Evolutionary conservation across 495 filamentous ascomycete species (phyloP).

Genomic region (Jackrogersella multiformis): DNA sequence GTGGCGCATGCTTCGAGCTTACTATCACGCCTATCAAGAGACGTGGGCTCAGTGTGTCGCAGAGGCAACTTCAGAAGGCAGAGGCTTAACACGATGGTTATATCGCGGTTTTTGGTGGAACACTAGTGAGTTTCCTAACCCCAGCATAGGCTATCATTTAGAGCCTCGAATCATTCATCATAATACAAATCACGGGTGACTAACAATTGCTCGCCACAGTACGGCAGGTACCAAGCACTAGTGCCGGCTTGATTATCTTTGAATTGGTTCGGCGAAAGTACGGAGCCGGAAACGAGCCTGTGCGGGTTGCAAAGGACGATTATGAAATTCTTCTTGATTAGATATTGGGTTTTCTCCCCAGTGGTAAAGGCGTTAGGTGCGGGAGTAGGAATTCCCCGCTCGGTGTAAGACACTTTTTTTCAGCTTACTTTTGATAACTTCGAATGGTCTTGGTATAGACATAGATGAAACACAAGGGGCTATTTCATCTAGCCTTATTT

Average conservation of each 20-base stretch:
- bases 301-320: conserved; percentile 65
- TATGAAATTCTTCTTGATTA: conserved; percentile 75
- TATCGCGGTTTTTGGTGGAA: conserved; percentile 79
- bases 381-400: conserved; percentile 19
- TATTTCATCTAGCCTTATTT: conserved; percentile 42
- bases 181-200: background rate
- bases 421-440: too few relatives aligned
- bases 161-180: background rate
- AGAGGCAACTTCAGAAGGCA: conserved; percentile 68
- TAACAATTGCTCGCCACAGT: conserved; percentile 46
- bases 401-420: conserved; percentile 4
- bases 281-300: conserved; percentile 71
- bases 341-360: background rate
- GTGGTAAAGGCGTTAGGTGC: conserved; percentile 5
- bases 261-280: conserved; percentile 86
- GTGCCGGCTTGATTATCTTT: conserved; percentile 88
- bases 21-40: conserved; percentile 78
- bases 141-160: background rate
- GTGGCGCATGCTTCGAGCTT: conserved; percentile 68
- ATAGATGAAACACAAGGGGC: conserved; percentile 7
- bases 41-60: conserved; percentile 75
- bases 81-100: conserved; percentile 73
- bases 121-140: conserved; percentile 52
- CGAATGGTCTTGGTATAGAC: conserved; percentile 8
- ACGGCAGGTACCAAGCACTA: conserved; percentile 86